These are phyloP conservation scores for Candida nanaspora DNA, from an alignment of 805 yeast genomes.

Conservation along the genomic window DNA sequence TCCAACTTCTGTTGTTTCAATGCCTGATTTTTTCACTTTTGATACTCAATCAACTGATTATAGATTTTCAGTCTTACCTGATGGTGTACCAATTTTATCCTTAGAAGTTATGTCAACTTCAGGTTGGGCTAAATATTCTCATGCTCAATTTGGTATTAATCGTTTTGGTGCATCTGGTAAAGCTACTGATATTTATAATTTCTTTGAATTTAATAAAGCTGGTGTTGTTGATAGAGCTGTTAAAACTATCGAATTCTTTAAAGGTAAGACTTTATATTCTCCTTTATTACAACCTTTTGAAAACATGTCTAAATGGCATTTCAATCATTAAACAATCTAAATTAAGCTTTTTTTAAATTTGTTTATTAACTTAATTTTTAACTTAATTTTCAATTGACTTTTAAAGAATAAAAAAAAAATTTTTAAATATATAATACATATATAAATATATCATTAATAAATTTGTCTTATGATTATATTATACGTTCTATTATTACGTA, in stretches of 20 bases:
- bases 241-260: constrained; percentile 74
- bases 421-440: too few relatives aligned
- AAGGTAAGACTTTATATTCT: constrained; percentile 63
- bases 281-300: constrained; percentile 79
- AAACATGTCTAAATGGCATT: constrained; percentile 10
- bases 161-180: constrained; percentile 97
- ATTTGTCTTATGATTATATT: too few relatives aligned
- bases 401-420: too few relatives aligned
- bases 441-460: too few relatives aligned
- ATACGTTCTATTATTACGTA: too few relatives aligned
- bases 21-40: constrained; percentile 90
- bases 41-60: constrained; percentile 78
- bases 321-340: constrained; percentile 4
- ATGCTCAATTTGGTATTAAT: constrained; percentile 92
- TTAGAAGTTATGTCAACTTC: constrained; percentile 87
- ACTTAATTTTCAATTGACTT: neutral
- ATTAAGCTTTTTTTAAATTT: neutral
- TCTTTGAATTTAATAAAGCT: constrained; percentile 86
- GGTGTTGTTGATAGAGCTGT: constrained; percentile 84
- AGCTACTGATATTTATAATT: constrained; percentile 73
- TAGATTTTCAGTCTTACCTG: constrained; percentile 83
- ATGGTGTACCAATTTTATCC: constrained; percentile 86
- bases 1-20: constrained; percentile 77
- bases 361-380: neutral
- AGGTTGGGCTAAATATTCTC: constrained; percentile 95